Base-by-base conservation (phyloP, 2,329 filamentous ascomycete species). In the Fusarium piperis region DNA sequence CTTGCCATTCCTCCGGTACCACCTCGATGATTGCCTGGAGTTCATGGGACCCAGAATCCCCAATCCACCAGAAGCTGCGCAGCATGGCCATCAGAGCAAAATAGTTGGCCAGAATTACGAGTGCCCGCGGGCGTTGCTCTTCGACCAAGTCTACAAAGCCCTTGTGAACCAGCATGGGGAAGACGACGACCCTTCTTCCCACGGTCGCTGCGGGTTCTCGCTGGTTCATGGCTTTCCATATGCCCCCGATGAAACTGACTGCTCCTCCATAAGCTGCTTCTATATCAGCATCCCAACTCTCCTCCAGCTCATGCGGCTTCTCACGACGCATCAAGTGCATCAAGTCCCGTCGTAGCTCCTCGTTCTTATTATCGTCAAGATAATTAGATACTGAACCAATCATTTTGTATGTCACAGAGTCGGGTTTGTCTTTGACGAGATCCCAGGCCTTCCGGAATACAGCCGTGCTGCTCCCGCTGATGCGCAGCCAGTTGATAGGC, bases 41-140 rank as follows among this genome's bases (percentile, higher is more conserved):
- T 55, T 75, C 71, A 2, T 71, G 61, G 3, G 35, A 20, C 3
- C 73, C 71, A 26, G 69, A 63, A 33, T 74, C 61, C 11, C 69
- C 74, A 23, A 76, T 39, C 66, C 64, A 76, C 72, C 74, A 76
- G 13, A 65, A 41, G 5, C 59, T 41, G 41, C 64, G 59, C 4
- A 75, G 33, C 39, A 67, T 60, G 16, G 62, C 59, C 6, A 75
- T 36, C 6, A 73, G 38, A 1, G 72, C 68, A 64, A 75, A 76
- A 23, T 74, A 75, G 35, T 76, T 69, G 10, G 69, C 74, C 18
- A 76, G 39, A 16, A 76, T 66, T 1, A 76, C 67, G 6, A 76
- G 67, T 6, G 74, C 71, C 11, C 74, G 62, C 15, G 74, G 72
- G 7, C 72, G 65, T 44, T 51, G 44, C 63, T 75, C 68, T 23